Evolutionary conservation across 306 rosid genomes (phyloP).

Genomic region (Prunus persica): DNA sequence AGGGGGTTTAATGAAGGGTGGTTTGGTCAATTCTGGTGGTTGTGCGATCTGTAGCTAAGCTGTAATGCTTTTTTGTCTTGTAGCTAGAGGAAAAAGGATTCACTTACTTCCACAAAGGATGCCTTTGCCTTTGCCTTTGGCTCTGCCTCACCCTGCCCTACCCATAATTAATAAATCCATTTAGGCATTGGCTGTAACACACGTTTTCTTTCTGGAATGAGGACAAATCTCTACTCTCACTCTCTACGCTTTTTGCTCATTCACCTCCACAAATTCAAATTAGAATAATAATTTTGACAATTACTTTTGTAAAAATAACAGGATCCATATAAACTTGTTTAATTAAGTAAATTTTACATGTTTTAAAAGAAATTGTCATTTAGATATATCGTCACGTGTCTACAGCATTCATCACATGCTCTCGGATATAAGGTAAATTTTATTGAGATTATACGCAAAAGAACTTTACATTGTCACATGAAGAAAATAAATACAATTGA

Average conservation of each 20-base stretch:
- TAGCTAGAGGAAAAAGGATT: slow-evolving; percentile 18
- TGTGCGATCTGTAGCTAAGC: slow-evolving; percentile 47
- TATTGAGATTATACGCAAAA: too few species aligned
- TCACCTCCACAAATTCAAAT: neutral
- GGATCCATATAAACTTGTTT: too few species aligned
- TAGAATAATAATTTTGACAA: neutral
- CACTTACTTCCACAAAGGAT: slow-evolving; percentile 38
- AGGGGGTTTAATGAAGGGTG: neutral
- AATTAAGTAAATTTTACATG: too few species aligned
- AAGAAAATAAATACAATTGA: too few species aligned
- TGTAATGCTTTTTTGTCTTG: slow-evolving; percentile 52
- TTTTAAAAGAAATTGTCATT: too few species aligned
- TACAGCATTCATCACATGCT: too few species aligned
- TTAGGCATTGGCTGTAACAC: neutral
- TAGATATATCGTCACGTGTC: too few species aligned
- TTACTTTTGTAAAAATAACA: neutral
- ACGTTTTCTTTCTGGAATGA: neutral
- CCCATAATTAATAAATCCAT: neutral
- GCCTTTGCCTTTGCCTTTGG: too few species aligned
- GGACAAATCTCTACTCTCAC: neutral
- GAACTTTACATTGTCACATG: too few species aligned
- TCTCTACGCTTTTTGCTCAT: neutral
- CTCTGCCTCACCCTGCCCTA: neutral
- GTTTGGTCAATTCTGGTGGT: slow-evolving; percentile 8
- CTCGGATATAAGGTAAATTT: too few species aligned